Base-by-base conservation (phyloP, 2,329 filamentous ascomycete genomes). In the Ophiocordyceps polyrhachis-furcata region DNA sequence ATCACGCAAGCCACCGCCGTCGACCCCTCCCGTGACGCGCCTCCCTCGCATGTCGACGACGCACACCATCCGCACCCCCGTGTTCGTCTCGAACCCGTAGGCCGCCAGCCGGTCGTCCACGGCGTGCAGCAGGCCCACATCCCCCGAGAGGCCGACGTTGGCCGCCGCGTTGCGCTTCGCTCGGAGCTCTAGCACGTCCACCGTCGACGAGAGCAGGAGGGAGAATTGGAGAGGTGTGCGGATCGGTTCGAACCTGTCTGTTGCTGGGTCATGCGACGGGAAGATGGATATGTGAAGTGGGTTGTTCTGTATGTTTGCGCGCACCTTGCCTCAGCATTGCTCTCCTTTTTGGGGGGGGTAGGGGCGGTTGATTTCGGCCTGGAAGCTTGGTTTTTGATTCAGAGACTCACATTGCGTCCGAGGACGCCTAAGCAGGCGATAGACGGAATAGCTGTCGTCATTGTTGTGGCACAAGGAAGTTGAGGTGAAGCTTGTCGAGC, bases 51-150 rank as follows among this genome's bases (percentile, higher is more conserved):
- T 86, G 64, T 98, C 89, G 28, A 96, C 81, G 4, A 95, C 76
- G 49, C 87, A 81, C 31, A 96, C 79, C 56, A 98, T 79, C 59
- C 89, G 88, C 50, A 94, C 78, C 38, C 87, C 87, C 23, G 91
- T 96, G 63, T 94, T 96, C 46, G 91, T 95, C 62, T 96, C 76
- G 77, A 85, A 95, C 55, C 91, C 91, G 66, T 96, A 98, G 52
- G 87, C 83, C 32, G 88, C 87, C 42, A 96, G 73, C 23, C 88
- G 76, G 65, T 98, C 89, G 66, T 96, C 91, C 48, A 96, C 73
- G 47, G 88, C 87, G 65, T 96, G 89, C 43, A 98, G 73, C 13
- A 96, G 74, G 28, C 91, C 89, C 52, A 91, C 81, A 60, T 96
- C 89, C 53, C 91, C 87, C 43, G 85, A 83, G 40, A 76, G 62